Evolutionary conservation across 352 stramenopile genomes (phyloP).

Genomic region (Globisporangium uncinulatum): DNA sequence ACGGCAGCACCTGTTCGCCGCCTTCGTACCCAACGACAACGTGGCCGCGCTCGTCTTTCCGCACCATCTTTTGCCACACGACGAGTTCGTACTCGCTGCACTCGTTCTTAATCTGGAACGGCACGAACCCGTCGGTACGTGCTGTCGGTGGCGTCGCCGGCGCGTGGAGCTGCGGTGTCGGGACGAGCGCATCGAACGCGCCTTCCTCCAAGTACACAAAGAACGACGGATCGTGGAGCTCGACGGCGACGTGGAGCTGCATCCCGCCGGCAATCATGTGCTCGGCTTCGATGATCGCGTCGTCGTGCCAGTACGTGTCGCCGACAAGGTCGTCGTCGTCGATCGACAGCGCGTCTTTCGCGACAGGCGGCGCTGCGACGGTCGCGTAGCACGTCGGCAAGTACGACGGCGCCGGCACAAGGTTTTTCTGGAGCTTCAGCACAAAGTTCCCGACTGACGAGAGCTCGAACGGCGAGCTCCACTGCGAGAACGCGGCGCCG

Average conservation of each 20-base stretch:
- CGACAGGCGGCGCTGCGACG: background rate
- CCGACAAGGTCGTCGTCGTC: conserved; percentile 24
- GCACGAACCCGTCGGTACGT: conserved; percentile 51
- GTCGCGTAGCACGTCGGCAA: conserved; percentile 44
- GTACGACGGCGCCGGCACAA: conserved; percentile 31
- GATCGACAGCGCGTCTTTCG: background rate
- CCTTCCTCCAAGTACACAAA: conserved; percentile 57
- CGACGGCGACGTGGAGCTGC: conserved; percentile 69
- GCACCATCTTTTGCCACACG: conserved; percentile 76
- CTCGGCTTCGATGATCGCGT: conserved; percentile 27
- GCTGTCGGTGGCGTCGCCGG: conserved; percentile 20
- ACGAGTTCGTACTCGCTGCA: conserved; percentile 70
- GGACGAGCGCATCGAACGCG: conserved; percentile 10
- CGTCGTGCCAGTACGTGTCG: conserved; percentile 24
- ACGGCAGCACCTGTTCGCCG: conserved; percentile 61
- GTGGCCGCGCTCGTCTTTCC: conserved; percentile 44
- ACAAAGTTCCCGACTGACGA: conserved; percentile 80
- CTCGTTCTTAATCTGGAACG: conserved; percentile 80
- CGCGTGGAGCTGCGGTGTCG: conserved; percentile 3
- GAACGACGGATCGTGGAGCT: conserved; percentile 77
- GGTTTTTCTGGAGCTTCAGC: conserved; percentile 57
- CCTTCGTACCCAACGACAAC: conserved; percentile 51
- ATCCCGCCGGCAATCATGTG: conserved; percentile 30
- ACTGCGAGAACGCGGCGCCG: conserved; percentile 40
- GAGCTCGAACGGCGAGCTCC: conserved; percentile 74